Evolutionary conservation across 1,139 yeast species (phyloP).

Genomic region (Torulaspora pretoriensis): DNA sequence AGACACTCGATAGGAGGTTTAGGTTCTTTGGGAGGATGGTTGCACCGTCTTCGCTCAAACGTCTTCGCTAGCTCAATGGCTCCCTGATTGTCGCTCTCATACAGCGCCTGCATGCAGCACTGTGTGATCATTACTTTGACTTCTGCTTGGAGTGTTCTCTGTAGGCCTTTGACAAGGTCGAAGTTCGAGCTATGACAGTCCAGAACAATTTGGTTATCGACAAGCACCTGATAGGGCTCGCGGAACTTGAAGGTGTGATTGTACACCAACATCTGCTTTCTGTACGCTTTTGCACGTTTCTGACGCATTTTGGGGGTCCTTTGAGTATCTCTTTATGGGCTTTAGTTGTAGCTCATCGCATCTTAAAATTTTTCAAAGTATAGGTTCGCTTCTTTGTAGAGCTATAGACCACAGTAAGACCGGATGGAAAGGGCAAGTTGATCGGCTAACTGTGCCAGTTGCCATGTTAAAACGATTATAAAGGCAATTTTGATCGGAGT

Average conservation of each 20-base stretch:
- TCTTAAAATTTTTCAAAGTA: constrained; percentile 8
- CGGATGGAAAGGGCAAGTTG: constrained; percentile 3
- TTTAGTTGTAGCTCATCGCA: constrained; percentile 9
- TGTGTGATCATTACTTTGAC: constrained; percentile 94
- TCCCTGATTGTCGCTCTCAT: constrained; percentile 60
- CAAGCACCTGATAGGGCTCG: constrained; percentile 84
- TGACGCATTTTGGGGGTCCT: constrained; percentile 63
- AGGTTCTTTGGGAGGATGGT: constrained; percentile 58
- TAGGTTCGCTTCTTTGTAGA: background rate
- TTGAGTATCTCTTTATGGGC: background rate
- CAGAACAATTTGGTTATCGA: constrained; percentile 73
- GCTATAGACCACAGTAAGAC: constrained; percentile 2
- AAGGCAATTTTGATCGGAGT: background rate
- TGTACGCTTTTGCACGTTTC: constrained; percentile 89
- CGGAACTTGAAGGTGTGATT: constrained; percentile 85
- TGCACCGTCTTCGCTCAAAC: constrained; percentile 75
- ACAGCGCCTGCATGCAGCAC: constrained; percentile 86
- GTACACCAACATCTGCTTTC: constrained; percentile 85
- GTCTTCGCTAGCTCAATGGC: constrained; percentile 77
- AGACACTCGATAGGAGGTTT: constrained; percentile 73
- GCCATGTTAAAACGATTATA: constrained; percentile 9
- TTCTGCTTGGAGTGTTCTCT: constrained; percentile 78
- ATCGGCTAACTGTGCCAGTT: constrained; percentile 4
- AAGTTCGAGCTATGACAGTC: constrained; percentile 63
- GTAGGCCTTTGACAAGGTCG: constrained; percentile 72